phyloP scores from a whole-genome alignment of 352 stramenopile genomes.

The Globisporangium rhizosaccharum region DNA sequence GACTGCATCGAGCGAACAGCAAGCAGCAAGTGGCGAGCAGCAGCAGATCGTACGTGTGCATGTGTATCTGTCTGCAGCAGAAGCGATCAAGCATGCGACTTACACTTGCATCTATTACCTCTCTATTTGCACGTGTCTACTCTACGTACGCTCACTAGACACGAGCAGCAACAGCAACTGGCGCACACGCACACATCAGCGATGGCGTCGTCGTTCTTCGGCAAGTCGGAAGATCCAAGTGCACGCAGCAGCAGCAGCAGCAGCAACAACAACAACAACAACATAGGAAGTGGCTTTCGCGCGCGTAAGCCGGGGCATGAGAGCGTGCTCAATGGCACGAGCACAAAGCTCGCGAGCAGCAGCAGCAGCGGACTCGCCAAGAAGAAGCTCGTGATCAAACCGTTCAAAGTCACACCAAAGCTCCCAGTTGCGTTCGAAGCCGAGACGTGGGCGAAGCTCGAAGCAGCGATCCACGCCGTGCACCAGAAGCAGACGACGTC shows the following conservation, averaged over 20 bases:
- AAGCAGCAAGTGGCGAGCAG: too few species aligned
- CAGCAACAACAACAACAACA: background rate
- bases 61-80: too few species aligned
- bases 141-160: too few species aligned
- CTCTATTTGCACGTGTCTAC: too few species aligned
- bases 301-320: slow-evolving; percentile 12
- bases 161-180: background rate
- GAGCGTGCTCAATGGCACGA: slow-evolving; percentile 12
- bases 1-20: too few species aligned
- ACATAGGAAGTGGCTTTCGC: slow-evolving; percentile 7
- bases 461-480: slow-evolving; percentile 57
- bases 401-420: slow-evolving; percentile 74
- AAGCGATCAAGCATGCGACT: too few species aligned
- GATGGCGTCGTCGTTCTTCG: slow-evolving; percentile 16
- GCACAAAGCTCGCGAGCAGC: slow-evolving; percentile 7
- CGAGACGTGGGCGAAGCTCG: slow-evolving; percentile 69
- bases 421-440: slow-evolving; percentile 73
- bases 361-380: slow-evolving; percentile 12
- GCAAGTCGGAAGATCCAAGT: slow-evolving; percentile 12
- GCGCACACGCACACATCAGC: background rate
- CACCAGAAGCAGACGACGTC: slow-evolving; percentile 60
- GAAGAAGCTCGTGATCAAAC: slow-evolving; percentile 87
- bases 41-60: too few species aligned
- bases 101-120: too few species aligned
- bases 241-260: background rate